These are phyloP conservation scores for Iris macrosiphon DNA, from an alignment of 106 monocot genomes.

Conservation along the genomic window DNA sequence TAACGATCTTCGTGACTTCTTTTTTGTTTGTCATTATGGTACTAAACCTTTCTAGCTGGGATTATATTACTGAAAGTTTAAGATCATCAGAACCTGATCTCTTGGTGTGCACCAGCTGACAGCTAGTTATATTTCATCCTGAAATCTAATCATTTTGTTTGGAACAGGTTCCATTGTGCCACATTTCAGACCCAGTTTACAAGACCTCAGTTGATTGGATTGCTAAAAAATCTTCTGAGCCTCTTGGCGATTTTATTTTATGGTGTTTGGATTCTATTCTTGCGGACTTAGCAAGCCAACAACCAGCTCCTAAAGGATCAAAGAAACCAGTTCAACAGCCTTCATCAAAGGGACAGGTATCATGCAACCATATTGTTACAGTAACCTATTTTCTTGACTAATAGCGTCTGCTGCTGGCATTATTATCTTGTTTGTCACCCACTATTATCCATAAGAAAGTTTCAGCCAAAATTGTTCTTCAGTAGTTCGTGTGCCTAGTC, in stretches of 20 bases:
- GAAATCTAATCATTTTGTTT: not conserved
- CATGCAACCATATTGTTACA: too few relatives aligned
- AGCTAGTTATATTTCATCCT: not conserved
- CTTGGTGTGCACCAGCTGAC: not conserved
- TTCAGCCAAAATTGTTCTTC: too few relatives aligned
- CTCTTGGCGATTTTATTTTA: constrained; percentile 60
- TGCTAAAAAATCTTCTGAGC: constrained; percentile 42
- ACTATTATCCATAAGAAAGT: too few relatives aligned
- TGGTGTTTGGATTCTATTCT: constrained; percentile 73
- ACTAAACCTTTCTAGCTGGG: too few relatives aligned
- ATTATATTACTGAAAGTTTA: not conserved
- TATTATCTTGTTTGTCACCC: not conserved
- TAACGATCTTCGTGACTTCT: too few relatives aligned
- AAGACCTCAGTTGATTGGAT: constrained; percentile 75
- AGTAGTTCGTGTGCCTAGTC: too few relatives aligned
- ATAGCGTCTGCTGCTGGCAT: constrained; percentile 1
- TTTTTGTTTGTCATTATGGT: too few relatives aligned
- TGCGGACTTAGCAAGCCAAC: constrained; percentile 52
- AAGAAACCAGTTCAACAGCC: constrained; percentile 48
- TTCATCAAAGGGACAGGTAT: constrained; percentile 68
- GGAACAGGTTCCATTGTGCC: constrained; percentile 57
- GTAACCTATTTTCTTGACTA: not conserved
- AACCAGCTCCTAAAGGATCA: constrained; percentile 41
- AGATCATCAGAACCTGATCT: too few relatives aligned
- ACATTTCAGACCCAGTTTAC: constrained; percentile 61